A percentile compares a stretch with the other conserved stretches of the same genome.
Evolutionary conservation across 148 eudicot genomes (phyloP).

Genomic region (Persicaria tinctoria): DNA sequence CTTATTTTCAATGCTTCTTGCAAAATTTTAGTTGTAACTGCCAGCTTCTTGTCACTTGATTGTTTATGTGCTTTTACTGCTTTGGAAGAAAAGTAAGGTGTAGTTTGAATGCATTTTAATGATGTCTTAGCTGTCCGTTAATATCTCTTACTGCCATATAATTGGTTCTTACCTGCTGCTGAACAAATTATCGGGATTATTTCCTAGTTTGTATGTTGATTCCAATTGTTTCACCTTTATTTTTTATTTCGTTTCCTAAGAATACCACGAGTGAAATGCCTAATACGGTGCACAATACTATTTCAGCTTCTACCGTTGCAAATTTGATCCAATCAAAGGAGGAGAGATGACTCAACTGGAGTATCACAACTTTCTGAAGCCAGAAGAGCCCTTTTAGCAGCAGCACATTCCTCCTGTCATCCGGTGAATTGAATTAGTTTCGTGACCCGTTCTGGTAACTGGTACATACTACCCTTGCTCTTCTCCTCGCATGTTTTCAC

Average conservation of each 20-base stretch:
- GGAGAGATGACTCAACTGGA: slow-evolving; percentile 96
- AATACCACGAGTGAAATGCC: background rate
- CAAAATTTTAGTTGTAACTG: too few species aligned
- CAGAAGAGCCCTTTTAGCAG: slow-evolving; percentile 61
- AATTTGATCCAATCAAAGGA: slow-evolving; percentile 68
- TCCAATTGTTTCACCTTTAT: background rate
- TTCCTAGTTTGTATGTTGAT: too few species aligned
- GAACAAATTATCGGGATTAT: background rate
- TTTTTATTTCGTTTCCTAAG: too few species aligned
- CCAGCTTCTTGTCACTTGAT: too few species aligned
- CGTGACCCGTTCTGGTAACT: background rate
- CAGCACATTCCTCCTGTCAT: background rate
- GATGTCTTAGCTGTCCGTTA: background rate
- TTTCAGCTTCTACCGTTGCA: slow-evolving; percentile 84
- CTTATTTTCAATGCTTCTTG: background rate
- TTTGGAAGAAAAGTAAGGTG: background rate
- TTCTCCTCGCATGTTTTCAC: background rate
- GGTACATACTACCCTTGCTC: slow-evolving; percentile 9
- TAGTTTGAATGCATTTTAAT: background rate
- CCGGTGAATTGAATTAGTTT: background rate
- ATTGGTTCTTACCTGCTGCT: background rate
- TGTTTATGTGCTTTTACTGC: background rate
- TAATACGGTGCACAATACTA: background rate
- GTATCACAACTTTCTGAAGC: slow-evolving; percentile 80
- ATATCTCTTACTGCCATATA: background rate